Conservation (phyloP, 2,329 filamentous ascomycete species). For the Curvularia sp. region DNA sequence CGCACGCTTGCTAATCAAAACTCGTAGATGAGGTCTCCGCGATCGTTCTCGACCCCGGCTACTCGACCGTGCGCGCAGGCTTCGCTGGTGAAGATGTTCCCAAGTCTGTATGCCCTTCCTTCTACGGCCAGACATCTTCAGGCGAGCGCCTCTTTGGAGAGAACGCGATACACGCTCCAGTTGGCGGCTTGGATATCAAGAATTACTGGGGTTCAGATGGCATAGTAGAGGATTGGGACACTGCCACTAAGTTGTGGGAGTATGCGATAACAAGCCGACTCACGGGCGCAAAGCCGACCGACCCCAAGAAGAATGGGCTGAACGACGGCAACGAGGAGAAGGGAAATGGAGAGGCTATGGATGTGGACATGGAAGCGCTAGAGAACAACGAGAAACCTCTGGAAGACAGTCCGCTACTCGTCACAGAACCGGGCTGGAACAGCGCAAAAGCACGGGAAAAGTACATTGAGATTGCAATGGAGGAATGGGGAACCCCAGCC, state of each 20-base stretch:
- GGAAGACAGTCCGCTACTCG: conserved; percentile 85
- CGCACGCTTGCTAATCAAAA: conserved; percentile 22
- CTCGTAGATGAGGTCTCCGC: conserved; percentile 90
- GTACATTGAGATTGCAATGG: conserved; percentile 95
- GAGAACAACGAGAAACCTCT: conserved; percentile 75
- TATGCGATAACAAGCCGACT: conserved; percentile 88
- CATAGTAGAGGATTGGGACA: conserved; percentile 96
- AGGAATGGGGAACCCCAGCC: conserved; percentile 92
- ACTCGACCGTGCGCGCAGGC: conserved; percentile 87
- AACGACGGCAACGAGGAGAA: conserved; percentile 78
- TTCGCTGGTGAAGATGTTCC: conserved; percentile 98
- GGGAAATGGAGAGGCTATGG: conserved; percentile 63
- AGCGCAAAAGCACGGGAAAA: conserved; percentile 86
- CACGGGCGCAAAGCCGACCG: conserved; percentile 75
- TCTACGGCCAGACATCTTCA: conserved; percentile 71
- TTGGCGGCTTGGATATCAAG: conserved; percentile 78
- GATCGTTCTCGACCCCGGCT: conserved; percentile 94
- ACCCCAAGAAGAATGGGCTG: conserved; percentile 77
- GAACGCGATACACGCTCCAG: conserved; percentile 81
- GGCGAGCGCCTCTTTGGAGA: conserved; percentile 79
- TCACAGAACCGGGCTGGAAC: conserved; percentile 97
- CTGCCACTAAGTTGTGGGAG: conserved; percentile 88
- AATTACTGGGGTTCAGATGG: conserved; percentile 92
- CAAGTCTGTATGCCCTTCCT: conserved; percentile 89
- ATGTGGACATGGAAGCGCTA: conserved; percentile 64